These are phyloP conservation scores for Akanthomyces uredinophilus DNA, from an alignment of 2,329 filamentous ascomycete species.

Conservation along the genomic window DNA sequence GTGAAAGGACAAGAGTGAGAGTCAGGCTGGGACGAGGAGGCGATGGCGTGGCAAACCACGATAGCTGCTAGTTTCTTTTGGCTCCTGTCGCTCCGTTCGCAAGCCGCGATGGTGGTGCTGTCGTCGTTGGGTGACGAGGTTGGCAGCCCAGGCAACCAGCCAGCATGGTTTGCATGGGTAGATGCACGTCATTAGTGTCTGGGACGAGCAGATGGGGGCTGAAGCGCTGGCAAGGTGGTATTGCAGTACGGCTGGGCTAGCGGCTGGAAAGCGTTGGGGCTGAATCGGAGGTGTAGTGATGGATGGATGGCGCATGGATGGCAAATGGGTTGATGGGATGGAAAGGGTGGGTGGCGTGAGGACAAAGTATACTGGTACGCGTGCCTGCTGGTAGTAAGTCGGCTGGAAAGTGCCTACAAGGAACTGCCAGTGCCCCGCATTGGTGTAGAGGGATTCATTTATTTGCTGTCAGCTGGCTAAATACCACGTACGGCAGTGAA, in stretches of 20 bases:
- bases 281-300: not conserved
- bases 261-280: not conserved
- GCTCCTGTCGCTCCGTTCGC: conserved; percentile 24
- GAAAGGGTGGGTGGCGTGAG: not conserved
- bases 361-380: not conserved
- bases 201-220: not conserved
- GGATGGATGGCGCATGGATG: not conserved
- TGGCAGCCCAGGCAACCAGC: not conserved
- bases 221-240: not conserved
- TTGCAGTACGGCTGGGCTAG: not conserved
- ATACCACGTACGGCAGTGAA: no score
- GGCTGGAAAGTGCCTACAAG: no score
- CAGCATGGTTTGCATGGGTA: not conserved
- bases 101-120: not conserved
- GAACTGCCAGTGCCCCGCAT: not conserved
- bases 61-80: not conserved
- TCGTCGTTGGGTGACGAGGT: not conserved
- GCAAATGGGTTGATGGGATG: not conserved
- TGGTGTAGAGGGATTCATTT: not conserved
- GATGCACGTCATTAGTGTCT: not conserved
- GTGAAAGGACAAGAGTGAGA: not conserved
- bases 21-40: no score
- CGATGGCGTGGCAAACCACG: no score
- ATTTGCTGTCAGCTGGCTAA: no score
- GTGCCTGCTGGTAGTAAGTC: no score